Conservation (phyloP, 352 stramenopile genomes). For the Globisporangium spiculum region DNA sequence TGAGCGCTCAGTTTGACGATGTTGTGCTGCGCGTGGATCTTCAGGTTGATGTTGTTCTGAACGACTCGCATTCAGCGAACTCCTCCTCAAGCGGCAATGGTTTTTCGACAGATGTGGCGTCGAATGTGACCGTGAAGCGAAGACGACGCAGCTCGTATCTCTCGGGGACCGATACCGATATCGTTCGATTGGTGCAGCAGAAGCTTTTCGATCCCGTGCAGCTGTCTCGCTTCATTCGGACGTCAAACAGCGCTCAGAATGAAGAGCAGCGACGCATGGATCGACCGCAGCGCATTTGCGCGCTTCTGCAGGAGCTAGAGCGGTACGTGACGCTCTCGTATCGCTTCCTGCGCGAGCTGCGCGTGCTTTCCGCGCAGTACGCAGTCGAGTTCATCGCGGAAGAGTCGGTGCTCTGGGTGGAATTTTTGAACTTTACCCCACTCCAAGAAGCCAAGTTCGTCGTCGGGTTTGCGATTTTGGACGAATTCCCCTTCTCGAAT, state of each 20-base stretch:
- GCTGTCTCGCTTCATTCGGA: conserved; percentile 25
- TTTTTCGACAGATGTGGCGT: conserved; percentile 25
- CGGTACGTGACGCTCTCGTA: conserved; percentile 50
- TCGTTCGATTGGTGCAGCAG: conserved; percentile 45
- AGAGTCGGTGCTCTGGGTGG: conserved; percentile 47
- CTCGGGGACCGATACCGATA: conserved; percentile 33
- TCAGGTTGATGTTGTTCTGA: conserved; percentile 30
- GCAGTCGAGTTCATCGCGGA: conserved; percentile 43
- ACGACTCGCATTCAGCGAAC: conserved; percentile 6
- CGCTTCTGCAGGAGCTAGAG: conserved; percentile 48
- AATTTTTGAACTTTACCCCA: conserved; percentile 63
- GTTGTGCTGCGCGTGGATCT: conserved; percentile 46
- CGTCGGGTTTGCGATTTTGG: conserved; percentile 49
- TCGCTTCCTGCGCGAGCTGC: conserved; percentile 54
- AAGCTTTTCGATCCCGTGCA: conserved; percentile 45
- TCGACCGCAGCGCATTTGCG: conserved; percentile 27
- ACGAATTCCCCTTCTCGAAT: conserved; percentile 51
- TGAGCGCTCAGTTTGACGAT: conserved; percentile 49
- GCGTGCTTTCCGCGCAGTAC: conserved; percentile 53
- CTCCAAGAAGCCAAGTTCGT: conserved; percentile 33
- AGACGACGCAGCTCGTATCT: conserved; percentile 28
- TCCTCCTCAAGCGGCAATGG: not conserved
- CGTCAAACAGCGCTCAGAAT: conserved; percentile 11
- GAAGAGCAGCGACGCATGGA: conserved; percentile 22
- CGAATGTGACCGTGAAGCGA: conserved; percentile 24